These are phyloP conservation scores for Silene conica DNA, from an alignment of 148 eudicot species.

Conservation along the genomic window DNA sequence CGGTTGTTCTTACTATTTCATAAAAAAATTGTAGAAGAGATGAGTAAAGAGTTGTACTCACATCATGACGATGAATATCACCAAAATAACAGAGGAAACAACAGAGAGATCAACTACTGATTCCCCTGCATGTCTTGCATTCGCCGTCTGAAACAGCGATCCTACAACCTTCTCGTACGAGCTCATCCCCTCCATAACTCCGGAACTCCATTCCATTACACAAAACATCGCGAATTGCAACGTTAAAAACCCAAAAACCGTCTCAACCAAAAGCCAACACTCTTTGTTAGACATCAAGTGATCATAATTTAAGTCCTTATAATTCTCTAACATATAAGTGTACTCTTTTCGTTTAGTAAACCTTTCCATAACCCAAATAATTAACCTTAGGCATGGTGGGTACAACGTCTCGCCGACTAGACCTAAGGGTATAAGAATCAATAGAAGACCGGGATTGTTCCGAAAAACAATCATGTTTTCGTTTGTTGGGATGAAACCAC, in stretches of 20 bases:
- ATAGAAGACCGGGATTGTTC: conserved; percentile 41
- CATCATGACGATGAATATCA: conserved; percentile 54
- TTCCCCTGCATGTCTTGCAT: conserved; percentile 56
- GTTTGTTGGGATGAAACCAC: conserved; percentile 55
- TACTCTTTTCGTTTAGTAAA: conserved; percentile 30
- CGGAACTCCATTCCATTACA: conserved; percentile 48
- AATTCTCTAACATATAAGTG: conserved; percentile 28
- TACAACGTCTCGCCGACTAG: conserved; percentile 46
- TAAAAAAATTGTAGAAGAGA: neutral
- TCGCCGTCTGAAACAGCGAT: conserved; percentile 36
- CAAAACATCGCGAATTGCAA: conserved; percentile 32
- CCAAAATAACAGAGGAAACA: conserved; percentile 45
- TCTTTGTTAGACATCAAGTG: conserved; percentile 34
- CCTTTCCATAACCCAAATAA: conserved; percentile 29
- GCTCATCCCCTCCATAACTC: conserved; percentile 36
- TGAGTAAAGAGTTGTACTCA: conserved; percentile 29
- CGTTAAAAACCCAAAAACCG: conserved; percentile 36
- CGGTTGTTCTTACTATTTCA: too few relatives aligned
- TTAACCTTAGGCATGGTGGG: conserved; percentile 32
- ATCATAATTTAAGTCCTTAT: conserved; percentile 22
- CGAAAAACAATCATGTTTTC: conserved; percentile 49
- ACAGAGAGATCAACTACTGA: conserved; percentile 47
- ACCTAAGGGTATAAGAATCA: conserved; percentile 39
- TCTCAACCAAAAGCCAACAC: conserved; percentile 23
- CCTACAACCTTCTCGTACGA: conserved; percentile 44